Percentiles rank a stretch among this genome's conserved stretches.
Evolutionary conservation across 2,329 filamentous ascomycete genomes (phyloP).

Genomic region (Aspergillus intermedius): DNA sequence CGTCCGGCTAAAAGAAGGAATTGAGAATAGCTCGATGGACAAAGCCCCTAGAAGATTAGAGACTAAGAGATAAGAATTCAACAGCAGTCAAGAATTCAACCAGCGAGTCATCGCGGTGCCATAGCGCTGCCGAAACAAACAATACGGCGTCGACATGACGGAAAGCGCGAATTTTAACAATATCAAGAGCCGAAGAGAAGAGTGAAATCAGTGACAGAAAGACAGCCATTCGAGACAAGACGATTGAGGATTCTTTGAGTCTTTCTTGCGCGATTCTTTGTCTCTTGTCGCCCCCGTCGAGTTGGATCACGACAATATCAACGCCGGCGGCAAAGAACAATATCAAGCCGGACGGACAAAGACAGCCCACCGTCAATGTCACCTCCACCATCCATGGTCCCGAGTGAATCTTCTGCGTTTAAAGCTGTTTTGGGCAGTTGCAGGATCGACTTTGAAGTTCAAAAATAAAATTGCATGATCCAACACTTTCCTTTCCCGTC

Average conservation of each 20-base stretch:
- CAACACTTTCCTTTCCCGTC: no score
- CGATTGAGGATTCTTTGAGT: background rate
- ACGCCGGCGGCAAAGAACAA: constrained; percentile 15
- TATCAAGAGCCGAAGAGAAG: constrained; percentile 1
- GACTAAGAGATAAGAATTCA: background rate
- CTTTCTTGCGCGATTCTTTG: background rate
- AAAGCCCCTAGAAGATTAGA: constrained; percentile 1
- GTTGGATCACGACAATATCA: constrained; percentile 16
- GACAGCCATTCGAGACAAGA: constrained; percentile 6
- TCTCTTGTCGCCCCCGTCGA: background rate
- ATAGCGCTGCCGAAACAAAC: constrained; percentile 23
- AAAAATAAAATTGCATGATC: no score
- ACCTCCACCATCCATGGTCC: no score
- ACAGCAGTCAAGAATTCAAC: background rate
- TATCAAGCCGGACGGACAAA: constrained; percentile 16
- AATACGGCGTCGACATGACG: constrained; percentile 11
- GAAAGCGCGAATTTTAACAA: constrained; percentile 5
- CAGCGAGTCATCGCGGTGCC: constrained; percentile 6
- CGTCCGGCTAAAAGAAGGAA: background rate
- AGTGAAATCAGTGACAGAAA: background rate
- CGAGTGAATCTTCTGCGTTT: no score
- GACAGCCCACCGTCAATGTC: no score
- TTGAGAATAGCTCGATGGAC: background rate
- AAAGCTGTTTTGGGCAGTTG: no score
- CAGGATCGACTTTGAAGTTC: no score